Evolutionary conservation across 2,329 filamentous ascomycete genomes (phyloP), one percentile per base, ranked within the genome.

Genomic region (Dactylellina sp.): DNA sequence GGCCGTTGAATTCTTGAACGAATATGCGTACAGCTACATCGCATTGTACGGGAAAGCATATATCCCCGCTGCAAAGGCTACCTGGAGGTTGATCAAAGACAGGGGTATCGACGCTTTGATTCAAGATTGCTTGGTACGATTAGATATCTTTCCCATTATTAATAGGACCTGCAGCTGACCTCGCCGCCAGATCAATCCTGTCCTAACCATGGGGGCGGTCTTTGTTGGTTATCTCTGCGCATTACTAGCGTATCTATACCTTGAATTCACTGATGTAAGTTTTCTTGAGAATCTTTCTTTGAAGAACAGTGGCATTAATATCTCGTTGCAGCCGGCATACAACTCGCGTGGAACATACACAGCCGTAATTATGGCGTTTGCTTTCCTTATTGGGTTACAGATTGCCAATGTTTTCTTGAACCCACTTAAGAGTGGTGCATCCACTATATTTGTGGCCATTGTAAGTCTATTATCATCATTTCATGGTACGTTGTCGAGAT

Each of bases 11-110:
- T 95, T 97, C 79, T 85, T 97, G 82, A 98, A 98, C 82, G 88
- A 92, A 77, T 97, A 96, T 77, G 93, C 93, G 0, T 97, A 96
- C 81, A 93, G 89, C 28, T 92, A 97, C 80, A 96, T 98, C 79
- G 93, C 94, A 0, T 84, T 97, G 0, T 97, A 97, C 80, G 94
- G 94, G 16, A 96, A 96, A 81, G 83, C 90, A 0, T 98, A 97
- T 80, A 86, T 97, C 62, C 85, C 88, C 0, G 91, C 93, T 0
- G 93, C 93, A 37, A 97, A 96, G 82, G 91, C 92, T 77, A 96
- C 92, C 0, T 96, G 92, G 91, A 83, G 81, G 11, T 91, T 96
- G 90, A 93, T 97, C 84, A 94, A 93, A 80, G 88, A 96, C 79
- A 91, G 94, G 32, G 94, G 94, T 25, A 89, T 97, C 72, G 93